Conservation (phyloP, 148 eudicot genomes). For the Amaranthus cruentus region DNA sequence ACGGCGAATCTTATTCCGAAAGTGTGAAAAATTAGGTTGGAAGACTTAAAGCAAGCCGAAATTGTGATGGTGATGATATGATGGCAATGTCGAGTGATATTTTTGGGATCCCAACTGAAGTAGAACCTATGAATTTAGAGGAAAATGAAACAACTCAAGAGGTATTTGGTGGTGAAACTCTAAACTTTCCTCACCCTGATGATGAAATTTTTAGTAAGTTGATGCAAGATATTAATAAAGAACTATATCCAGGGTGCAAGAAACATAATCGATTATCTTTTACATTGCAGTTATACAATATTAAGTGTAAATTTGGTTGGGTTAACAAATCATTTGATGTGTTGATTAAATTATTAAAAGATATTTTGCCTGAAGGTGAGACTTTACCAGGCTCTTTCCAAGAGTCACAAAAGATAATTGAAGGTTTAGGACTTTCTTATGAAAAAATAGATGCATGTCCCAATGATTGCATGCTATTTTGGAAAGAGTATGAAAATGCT, state of each 20-base stretch:
- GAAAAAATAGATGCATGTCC: conserved; percentile 9
- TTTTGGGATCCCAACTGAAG: neutral
- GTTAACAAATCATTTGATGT: neutral
- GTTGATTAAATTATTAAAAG: neutral
- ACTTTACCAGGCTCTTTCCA: neutral
- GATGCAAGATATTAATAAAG: neutral
- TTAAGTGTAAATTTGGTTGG: neutral
- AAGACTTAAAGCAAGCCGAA: too few species aligned
- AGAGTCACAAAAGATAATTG: neutral
- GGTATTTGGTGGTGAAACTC: neutral
- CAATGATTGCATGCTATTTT: neutral
- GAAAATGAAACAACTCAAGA: too few species aligned
- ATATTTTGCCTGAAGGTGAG: neutral
- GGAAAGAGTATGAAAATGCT: neutral
- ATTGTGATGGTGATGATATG: neutral
- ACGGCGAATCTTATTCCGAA: too few species aligned
- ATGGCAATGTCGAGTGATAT: conserved; percentile 2
- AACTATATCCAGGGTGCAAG: conserved; percentile 3
- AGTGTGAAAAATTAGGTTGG: too few species aligned
- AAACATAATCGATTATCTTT: neutral
- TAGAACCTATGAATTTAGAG: neutral
- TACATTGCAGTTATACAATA: conserved; percentile 5
- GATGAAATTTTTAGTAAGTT: neutral
- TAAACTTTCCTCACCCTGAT: neutral
- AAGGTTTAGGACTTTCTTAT: neutral